phyloP scores from a whole-genome alignment of 768 basidiomycete species.

The Vararia minispora region DNA sequence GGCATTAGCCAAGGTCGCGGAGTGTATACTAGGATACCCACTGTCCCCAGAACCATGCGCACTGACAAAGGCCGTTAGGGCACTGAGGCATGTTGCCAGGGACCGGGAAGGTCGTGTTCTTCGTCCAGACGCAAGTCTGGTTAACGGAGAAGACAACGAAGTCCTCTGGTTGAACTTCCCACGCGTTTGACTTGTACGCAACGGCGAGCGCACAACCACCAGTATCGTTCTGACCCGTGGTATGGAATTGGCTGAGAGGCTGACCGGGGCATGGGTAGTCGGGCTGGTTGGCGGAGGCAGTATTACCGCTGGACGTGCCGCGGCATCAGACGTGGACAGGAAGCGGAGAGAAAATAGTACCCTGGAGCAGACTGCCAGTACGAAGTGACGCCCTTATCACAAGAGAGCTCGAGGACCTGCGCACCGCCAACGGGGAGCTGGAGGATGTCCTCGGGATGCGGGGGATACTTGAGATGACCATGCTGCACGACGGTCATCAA shows the following conservation, averaged over 20 bases:
- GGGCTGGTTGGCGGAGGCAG: constrained; percentile 7
- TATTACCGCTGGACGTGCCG: constrained; percentile 16
- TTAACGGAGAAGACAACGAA: constrained; percentile 33
- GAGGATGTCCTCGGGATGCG: constrained; percentile 20
- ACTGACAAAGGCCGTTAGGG: constrained; percentile 30
- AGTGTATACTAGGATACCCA: constrained; percentile 5
- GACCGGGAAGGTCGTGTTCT: constrained; percentile 29
- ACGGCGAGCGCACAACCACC: constrained; percentile 31
- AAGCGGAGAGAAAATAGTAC: constrained; percentile 4
- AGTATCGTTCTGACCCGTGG: constrained; percentile 21
- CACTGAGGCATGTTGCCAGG: constrained; percentile 33
- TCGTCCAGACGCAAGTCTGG: constrained; percentile 30
- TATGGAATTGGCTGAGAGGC: constrained; percentile 18
- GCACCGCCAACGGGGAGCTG: constrained; percentile 22
- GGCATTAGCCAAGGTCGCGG: background rate
- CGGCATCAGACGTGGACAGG: background rate
- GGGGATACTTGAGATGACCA: constrained; percentile 21
- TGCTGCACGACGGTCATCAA: constrained; percentile 14
- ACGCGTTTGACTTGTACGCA: constrained; percentile 29
- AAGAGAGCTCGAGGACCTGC: constrained; percentile 17
- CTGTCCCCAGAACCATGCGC: constrained; percentile 34
- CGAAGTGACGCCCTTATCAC: constrained; percentile 23
- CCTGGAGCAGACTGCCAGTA: constrained; percentile 14
- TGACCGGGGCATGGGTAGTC: constrained; percentile 17
- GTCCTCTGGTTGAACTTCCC: constrained; percentile 27